phyloP scores from a whole-genome alignment of 306 rosid species.

The Prunus salicina region DNA sequence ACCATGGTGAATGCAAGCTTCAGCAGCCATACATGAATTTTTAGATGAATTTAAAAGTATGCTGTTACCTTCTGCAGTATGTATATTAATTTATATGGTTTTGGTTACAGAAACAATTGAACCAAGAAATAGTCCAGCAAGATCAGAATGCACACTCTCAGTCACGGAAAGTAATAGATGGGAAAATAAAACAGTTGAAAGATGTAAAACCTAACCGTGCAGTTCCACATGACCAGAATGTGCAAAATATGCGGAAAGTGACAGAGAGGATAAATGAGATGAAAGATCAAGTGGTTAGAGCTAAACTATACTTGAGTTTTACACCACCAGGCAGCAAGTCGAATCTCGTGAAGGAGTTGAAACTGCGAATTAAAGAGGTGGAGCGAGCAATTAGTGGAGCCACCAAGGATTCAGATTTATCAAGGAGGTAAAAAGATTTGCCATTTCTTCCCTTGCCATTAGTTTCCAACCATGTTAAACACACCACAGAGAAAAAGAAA shows the following conservation, averaged over 20 bases:
- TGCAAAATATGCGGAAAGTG: slow-evolving; percentile 30
- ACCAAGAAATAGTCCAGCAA: slow-evolving; percentile 12
- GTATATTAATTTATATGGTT: slow-evolving; percentile 13
- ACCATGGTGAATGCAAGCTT: background rate
- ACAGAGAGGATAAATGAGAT: slow-evolving; percentile 61
- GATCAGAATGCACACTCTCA: slow-evolving; percentile 31
- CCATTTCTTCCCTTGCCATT: slow-evolving; percentile 15
- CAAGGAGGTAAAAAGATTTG: slow-evolving; percentile 57
- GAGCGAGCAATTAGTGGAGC: slow-evolving; percentile 68
- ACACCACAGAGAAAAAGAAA: background rate
- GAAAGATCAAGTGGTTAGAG: slow-evolving; percentile 84
- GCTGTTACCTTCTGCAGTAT: background rate
- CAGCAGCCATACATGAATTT: slow-evolving; percentile 7
- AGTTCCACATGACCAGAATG: slow-evolving; percentile 30
- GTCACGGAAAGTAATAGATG: slow-evolving; percentile 27
- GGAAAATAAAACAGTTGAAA: slow-evolving; percentile 28
- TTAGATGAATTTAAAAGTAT: background rate
- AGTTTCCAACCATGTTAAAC: slow-evolving; percentile 9
- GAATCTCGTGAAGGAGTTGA: slow-evolving; percentile 77
- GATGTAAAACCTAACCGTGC: slow-evolving; percentile 25
- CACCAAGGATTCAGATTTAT: slow-evolving; percentile 61
- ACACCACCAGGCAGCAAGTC: slow-evolving; percentile 67
- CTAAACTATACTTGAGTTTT: slow-evolving; percentile 69
- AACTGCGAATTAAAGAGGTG: slow-evolving; percentile 68
- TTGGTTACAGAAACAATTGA: slow-evolving; percentile 42